phyloP scores from a whole-genome alignment of 768 basidiomycete species.

The Xerocomellus amylosporus region DNA sequence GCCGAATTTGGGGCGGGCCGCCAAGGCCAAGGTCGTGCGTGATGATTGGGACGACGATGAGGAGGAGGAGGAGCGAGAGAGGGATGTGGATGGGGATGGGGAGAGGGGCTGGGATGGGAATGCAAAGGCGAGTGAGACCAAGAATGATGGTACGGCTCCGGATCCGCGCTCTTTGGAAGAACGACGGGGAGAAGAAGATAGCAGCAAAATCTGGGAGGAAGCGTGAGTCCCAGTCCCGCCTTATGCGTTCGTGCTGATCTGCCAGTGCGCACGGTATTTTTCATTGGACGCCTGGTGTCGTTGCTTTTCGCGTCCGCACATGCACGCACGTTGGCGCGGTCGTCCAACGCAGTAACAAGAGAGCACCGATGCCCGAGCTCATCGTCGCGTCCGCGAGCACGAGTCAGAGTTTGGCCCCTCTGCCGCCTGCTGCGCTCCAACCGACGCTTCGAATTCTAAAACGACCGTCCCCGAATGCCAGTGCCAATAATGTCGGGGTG shows the following conservation, averaged over 20 bases:
- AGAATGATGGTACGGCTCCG: not conserved
- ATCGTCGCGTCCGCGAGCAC: constrained; percentile 43
- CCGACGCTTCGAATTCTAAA: constrained; percentile 70
- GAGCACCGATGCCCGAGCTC: constrained; percentile 66
- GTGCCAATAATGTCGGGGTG: not conserved
- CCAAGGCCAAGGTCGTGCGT: constrained; percentile 22
- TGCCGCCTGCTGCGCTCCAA: constrained; percentile 56
- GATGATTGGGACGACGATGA: constrained; percentile 64
- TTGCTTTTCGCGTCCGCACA: not conserved
- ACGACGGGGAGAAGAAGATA: constrained; percentile 21
- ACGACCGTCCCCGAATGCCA: constrained; percentile 44
- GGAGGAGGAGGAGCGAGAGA: constrained; percentile 21
- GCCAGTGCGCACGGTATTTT: constrained; percentile 4
- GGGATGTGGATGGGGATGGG: not conserved
- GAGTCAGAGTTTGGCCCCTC: constrained; percentile 41
- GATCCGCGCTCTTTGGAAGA: not conserved
- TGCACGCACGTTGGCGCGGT: not conserved
- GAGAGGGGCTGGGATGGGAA: no score
- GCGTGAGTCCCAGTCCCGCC: constrained; percentile 48
- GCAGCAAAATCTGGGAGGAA: constrained; percentile 61
- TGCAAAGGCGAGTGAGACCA: not conserved
- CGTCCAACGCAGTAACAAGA: constrained; percentile 47
- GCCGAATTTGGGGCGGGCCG: not conserved
- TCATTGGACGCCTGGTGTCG: not conserved
- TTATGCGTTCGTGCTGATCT: constrained; percentile 10